These are phyloP conservation scores for Aspergillus pseudoglaucus DNA, from an alignment of 2,329 filamentous ascomycete species.

Conservation along the genomic window DNA sequence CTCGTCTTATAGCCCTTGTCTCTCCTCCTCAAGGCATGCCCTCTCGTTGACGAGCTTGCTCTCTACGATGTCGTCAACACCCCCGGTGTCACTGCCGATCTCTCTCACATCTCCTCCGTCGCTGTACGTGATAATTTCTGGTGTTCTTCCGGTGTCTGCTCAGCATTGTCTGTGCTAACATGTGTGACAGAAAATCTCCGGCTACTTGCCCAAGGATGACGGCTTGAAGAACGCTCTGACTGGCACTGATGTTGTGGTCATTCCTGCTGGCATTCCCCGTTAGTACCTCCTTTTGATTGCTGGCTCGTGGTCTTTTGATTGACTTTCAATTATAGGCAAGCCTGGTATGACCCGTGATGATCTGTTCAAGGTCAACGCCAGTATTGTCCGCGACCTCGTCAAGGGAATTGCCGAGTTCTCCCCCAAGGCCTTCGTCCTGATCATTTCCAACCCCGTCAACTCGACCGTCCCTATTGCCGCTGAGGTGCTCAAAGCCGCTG, in stretches of 20 bases:
- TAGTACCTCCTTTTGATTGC: slow-evolving; percentile 35
- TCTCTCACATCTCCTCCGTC: slow-evolving; percentile 91
- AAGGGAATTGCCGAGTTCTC: slow-evolving; percentile 79
- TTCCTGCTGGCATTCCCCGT: slow-evolving; percentile 97
- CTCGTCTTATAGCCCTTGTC: slow-evolving; percentile 69
- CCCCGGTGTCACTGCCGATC: slow-evolving; percentile 88
- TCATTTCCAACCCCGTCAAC: slow-evolving; percentile 99
- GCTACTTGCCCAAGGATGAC: slow-evolving; percentile 78
- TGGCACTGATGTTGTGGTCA: slow-evolving; percentile 91
- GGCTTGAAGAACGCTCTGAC: slow-evolving; percentile 84
- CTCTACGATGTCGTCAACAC: slow-evolving; percentile 99
- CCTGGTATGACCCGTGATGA: slow-evolving; percentile 99
- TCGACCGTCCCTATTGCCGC: slow-evolving; percentile 96
- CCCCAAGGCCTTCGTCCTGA: slow-evolving; percentile 88
- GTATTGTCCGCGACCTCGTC: slow-evolving; percentile 90
- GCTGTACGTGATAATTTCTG: slow-evolving; percentile 54
- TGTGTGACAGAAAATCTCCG: slow-evolving; percentile 67
- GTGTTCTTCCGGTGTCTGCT: background rate
- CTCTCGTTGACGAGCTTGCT: slow-evolving; percentile 82
- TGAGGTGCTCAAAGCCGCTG: slow-evolving; percentile 89
- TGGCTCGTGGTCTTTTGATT: background rate
- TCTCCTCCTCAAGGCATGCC: slow-evolving; percentile 85
- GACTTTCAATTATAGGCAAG: slow-evolving; percentile 60
- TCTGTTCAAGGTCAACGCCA: slow-evolving; percentile 99
- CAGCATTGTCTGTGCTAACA: background rate